A percentile compares a stretch with the other conserved stretches of the same genome.
phyloP scores from a whole-genome alignment of 176 grass and related monocot species.

The Dendrocalamus sinicus region DNA sequence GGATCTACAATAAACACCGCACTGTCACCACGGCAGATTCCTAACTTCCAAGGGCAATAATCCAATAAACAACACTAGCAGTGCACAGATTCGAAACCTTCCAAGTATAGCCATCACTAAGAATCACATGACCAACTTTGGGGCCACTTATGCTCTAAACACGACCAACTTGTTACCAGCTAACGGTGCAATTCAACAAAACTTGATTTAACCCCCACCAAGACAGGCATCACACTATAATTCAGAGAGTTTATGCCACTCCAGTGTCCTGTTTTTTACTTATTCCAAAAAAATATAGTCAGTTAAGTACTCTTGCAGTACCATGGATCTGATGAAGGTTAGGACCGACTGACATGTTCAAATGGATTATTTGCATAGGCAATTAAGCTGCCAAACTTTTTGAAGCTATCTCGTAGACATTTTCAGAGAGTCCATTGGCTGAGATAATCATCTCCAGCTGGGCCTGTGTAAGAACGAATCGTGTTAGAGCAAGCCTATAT shows the following conservation, averaged over 20 bases:
- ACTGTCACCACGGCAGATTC: not conserved
- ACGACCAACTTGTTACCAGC: not conserved
- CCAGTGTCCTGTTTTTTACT: not conserved
- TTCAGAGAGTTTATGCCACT: conserved; percentile 11
- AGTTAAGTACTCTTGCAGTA: not conserved
- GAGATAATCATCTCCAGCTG: conserved; percentile 92
- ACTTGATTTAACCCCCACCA: not conserved
- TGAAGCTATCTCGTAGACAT: conserved; percentile 91
- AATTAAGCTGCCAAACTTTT: conserved; percentile 83
- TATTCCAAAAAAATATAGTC: conserved; percentile 21
- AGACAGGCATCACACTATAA: not conserved
- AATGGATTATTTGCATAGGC: not conserved
- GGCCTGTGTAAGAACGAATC: conserved; percentile 53
- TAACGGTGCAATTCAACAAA: not conserved
- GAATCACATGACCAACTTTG: not conserved
- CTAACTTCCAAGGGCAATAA: not conserved
- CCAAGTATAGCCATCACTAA: too few species aligned
- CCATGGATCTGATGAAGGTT: not conserved
- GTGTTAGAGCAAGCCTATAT: not conserved
- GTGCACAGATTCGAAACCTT: too few species aligned
- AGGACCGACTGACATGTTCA: not conserved
- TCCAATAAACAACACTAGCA: not conserved
- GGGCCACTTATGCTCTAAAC: not conserved
- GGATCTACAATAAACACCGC: too few species aligned
- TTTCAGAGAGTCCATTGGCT: conserved; percentile 93